Evolutionary conservation across 2,329 filamentous ascomycete genomes (phyloP).

Genomic region (Clarireedia sp.): DNA sequence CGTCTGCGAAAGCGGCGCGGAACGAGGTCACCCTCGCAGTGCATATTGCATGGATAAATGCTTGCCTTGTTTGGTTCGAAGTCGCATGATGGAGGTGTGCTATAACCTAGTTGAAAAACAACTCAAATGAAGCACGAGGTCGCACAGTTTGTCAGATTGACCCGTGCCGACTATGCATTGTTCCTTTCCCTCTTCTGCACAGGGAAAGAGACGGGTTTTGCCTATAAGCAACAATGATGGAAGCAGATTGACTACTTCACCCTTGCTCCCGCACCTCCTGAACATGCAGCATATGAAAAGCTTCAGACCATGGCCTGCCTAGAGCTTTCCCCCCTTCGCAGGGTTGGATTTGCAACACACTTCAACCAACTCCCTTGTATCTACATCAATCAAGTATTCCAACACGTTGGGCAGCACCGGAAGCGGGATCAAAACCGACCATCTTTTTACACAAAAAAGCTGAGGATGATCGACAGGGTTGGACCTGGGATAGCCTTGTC

Average conservation of each 20-base stretch:
- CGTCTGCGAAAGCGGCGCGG: conserved; percentile 24
- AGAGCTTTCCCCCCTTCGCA: neutral
- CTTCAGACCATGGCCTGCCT: no score
- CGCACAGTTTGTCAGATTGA: neutral
- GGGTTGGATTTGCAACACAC: neutral
- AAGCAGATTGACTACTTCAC: neutral
- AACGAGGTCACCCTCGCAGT: conserved; percentile 14
- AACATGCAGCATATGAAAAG: no score
- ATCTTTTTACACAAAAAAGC: neutral
- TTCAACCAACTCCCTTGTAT: no score
- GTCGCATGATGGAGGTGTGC: neutral
- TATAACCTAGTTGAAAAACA: neutral
- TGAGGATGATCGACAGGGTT: neutral
- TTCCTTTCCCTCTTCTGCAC: neutral
- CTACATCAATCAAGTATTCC: no score
- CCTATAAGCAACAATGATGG: neutral
- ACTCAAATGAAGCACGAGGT: neutral
- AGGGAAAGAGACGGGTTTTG: neutral
- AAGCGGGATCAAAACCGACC: neutral
- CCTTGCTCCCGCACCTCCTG: neutral
- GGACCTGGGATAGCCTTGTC: neutral
- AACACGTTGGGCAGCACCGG: neutral
- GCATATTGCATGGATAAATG: conserved; percentile 7
- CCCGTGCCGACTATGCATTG: conserved; percentile 2
- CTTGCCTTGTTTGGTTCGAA: neutral